Conservation (phyloP, 1,284 basidiomycete genomes). For the Cutaneotrichosporon sp. region DNA sequence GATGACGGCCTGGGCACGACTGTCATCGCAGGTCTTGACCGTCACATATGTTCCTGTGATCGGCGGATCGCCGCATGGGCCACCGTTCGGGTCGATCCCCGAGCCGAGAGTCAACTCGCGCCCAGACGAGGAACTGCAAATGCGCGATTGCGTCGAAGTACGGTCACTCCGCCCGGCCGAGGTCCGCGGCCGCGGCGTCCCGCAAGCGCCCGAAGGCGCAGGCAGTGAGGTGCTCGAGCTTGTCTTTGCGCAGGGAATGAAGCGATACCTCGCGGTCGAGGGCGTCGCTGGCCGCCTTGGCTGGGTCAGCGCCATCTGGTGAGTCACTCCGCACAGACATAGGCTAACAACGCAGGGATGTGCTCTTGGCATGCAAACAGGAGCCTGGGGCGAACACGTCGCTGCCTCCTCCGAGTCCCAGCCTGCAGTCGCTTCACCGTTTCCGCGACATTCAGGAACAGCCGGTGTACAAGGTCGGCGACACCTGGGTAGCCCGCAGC, state of each 20-base stretch:
- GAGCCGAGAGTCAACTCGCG: conserved; percentile 15
- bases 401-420: conserved; percentile 29
- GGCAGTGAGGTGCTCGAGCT: conserved; percentile 42
- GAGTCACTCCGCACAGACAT: conserved; percentile 7
- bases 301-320: conserved; percentile 45
- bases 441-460: conserved; percentile 6
- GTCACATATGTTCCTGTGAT: conserved; percentile 21
- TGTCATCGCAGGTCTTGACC: conserved; percentile 21
- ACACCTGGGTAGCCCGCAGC: conserved; percentile 35
- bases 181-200: conserved; percentile 31
- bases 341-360: conserved; percentile 25
- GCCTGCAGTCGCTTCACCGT: background rate
- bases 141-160: conserved; percentile 39
- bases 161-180: conserved; percentile 38
- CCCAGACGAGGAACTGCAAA: conserved; percentile 31
- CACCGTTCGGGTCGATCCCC: conserved; percentile 26
- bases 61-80: background rate
- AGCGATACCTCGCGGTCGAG: conserved; percentile 41
- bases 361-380: conserved; percentile 30
- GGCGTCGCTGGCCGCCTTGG: conserved; percentile 35
- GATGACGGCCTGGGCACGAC: conserved; percentile 34
- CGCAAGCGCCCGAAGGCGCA: conserved; percentile 32
- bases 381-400: conserved; percentile 10
- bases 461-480: conserved; percentile 39
- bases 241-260: conserved; percentile 34